Conservation (phyloP, 1,284 basidiomycete genomes). For the Ganoderma meredithae region DNA sequence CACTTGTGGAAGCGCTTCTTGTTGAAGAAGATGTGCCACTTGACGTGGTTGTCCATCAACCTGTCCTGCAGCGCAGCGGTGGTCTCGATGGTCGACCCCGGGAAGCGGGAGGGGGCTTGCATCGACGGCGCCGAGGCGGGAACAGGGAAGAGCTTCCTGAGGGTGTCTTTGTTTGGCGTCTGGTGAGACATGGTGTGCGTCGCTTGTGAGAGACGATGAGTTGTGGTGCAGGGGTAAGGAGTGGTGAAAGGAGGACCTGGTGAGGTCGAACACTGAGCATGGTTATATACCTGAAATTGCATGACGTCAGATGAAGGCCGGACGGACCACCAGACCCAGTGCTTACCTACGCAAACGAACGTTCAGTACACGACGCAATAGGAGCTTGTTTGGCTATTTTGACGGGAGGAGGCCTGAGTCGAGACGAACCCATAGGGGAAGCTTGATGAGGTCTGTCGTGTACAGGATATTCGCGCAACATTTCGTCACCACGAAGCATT, state of each 20-base stretch:
- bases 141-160: constrained; percentile 30
- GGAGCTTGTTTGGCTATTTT: neutral
- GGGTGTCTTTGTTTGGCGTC: constrained; percentile 6
- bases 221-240: neutral
- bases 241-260: neutral
- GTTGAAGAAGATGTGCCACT: constrained; percentile 71
- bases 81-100: constrained; percentile 58
- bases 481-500: neutral
- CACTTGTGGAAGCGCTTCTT: constrained; percentile 64
- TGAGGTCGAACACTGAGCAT: neutral
- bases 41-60: constrained; percentile 62
- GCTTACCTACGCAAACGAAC: neutral
- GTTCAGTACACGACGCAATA: neutral
- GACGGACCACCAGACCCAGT: neutral
- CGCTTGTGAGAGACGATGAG: neutral
- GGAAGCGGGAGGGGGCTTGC: constrained; percentile 43
- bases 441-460: neutral
- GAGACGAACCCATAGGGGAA: neutral
- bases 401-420: neutral
- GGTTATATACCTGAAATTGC: neutral
- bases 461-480: neutral
- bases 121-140: constrained; percentile 20
- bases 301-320: neutral
- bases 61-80: constrained; percentile 50
- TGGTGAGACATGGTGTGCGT: constrained; percentile 5